Conservation (phyloP, 1,284 basidiomycete genomes). For the Malassezia sp. region DNA sequence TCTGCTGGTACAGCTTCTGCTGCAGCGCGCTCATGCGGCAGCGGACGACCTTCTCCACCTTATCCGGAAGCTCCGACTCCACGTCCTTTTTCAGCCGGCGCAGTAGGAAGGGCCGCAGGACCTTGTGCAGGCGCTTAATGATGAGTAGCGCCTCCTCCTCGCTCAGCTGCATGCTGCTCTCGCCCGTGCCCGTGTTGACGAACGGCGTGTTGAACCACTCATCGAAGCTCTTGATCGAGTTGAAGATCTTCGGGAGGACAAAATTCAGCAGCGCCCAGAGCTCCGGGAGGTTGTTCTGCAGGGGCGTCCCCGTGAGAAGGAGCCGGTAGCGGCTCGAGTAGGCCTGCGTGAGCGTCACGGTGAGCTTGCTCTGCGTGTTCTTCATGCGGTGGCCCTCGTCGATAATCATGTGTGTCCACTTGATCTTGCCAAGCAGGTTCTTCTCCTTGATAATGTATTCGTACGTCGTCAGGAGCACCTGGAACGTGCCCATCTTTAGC, state of each 20-base stretch:
- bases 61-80: conserved; percentile 91
- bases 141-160: conserved; percentile 99
- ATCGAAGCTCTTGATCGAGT: conserved; percentile 98
- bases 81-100: conserved; percentile 97
- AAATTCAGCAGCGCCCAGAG: conserved; percentile 97
- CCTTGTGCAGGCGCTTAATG: conserved; percentile 95
- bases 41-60: conserved; percentile 98
- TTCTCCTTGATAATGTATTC: conserved; percentile 48
- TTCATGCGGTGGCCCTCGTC: conserved; percentile 89
- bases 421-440: conserved; percentile 45
- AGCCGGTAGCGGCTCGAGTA: conserved; percentile 88
- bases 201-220: conserved; percentile 99
- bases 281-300: conserved; percentile 97
- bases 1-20: conserved; percentile 87
- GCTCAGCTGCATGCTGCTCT: conserved; percentile 89
- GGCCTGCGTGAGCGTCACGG: conserved; percentile 80
- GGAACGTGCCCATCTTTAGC: conserved; percentile 40
- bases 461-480: conserved; percentile 45
- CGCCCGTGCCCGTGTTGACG: conserved; percentile 73
- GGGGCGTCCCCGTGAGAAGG: conserved; percentile 91
- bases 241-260: conserved; percentile 94
- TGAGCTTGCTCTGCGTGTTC: conserved; percentile 90
- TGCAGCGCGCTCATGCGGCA: conserved; percentile 92
- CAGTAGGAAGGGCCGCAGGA: conserved; percentile 89
- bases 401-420: conserved; percentile 47